Base-by-base conservation (phyloP, 352 stramenopile species). In the Hyaloperonospora brassicae region DNA sequence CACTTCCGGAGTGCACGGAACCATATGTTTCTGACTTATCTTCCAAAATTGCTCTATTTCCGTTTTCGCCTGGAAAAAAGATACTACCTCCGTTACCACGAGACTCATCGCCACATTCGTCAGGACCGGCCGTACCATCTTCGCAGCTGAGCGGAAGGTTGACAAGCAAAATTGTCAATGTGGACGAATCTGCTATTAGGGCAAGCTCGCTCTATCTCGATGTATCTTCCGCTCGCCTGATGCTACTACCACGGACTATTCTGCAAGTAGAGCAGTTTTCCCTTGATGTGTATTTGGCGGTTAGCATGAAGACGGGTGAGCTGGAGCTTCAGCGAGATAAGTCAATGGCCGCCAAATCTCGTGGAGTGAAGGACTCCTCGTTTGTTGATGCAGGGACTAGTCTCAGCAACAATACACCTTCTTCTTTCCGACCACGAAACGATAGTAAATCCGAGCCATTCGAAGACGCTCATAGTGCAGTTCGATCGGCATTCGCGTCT, bases 361-460 rank as follows among this genome's bases (percentile, higher is more conserved):
- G 59, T 35, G 44, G 57, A 24, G 43, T 58, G 17, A 58, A 65
- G 6, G 66, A 53, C 21, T 46, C 50, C 27, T 58, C 17, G 24
- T 80, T 71, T 52, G 47, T 66, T 46, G 62, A 78, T 41, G 53
- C 50, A n/a, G 52, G 45, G 1, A 25, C 57, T 47, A 66, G 70
- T 14, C 50, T 62, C 5, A 51, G 62, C 7, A 68, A 70, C 5
- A 63, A 48, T 43, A 51, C 49, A 46, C 55, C 62, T 12, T 56
- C 60, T 12, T 40, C 50, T 40, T 48, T 72, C 46, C 69, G 65
- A 31, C 59, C 60, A 46, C 59, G 76, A 50, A 82, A 64, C 41
- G 72, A 82, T 58, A 86, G 78, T 41, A 68, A 86, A 35, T 67
- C 70, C 14, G 74, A 85, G 46, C 78, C 70, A 5, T 50, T 81